Evolutionary conservation across 1,284 basidiomycete genomes (phyloP), one percentile per base, ranked within the genome.

Genomic region (Tilletia walkeri): DNA sequence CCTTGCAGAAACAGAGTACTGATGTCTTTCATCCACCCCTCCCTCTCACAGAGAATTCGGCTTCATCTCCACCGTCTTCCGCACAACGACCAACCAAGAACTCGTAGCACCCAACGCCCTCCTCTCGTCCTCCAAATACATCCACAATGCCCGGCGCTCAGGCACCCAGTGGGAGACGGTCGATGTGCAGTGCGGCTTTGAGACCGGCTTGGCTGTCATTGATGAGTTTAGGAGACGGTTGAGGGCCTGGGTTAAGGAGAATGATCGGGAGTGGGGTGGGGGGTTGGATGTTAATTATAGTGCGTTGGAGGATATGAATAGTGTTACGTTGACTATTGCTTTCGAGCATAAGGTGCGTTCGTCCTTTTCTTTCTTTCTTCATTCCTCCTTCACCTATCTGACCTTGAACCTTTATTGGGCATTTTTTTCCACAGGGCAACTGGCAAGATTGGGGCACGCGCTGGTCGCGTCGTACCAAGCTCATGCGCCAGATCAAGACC

Each of bases 401-500:
- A 45, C n/a, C n/a, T n/a, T n/a, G n/a, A n/a, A n/a, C n/a, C n/a
- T n/a, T n/a, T n/a, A n/a, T n/a, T n/a, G n/a, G n/a, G n/a, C n/a
- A n/a, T n/a, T n/a, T n/a, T n/a, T n/a, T 30, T 30, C 24, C 2
- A 30, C 24, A 86, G 89, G 87, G 89, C 50, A 92, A 92, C 81
- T 93, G 91, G 91, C 92, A 93, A 82, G 91, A 92, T 76, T 93
- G 92, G 91, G 91, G 90, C 67, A 90, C 88, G 14, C 87, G 91
- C 69, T 92, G 82, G 84, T 71, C 70, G 54, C 69, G 80, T 24
- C 72, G 82, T 56, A 82, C 80, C 48, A 76, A 77, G 67, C 53
- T 84, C 24, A 81, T 84, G 78, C 76, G 76, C 39, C 72, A 73
- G 61, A 69, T 82, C 72, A 80, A 80, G 70, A 69, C 69, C 34